phyloP scores from a whole-genome alignment of 2,329 filamentous ascomycete genomes.

The Talaromyces albobiverticillius region DNA sequence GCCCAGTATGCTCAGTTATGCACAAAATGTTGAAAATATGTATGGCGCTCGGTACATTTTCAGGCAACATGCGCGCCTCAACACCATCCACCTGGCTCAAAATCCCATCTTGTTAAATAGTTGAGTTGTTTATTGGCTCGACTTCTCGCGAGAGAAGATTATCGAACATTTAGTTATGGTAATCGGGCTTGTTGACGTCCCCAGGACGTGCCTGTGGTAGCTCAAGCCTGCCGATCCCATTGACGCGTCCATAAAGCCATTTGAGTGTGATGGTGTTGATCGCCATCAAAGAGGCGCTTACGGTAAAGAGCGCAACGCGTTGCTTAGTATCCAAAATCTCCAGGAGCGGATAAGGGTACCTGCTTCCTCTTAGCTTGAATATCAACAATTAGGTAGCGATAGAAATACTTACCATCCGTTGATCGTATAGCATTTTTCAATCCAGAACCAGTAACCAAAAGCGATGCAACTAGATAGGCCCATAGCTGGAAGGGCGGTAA shows the following conservation, averaged over 20 bases:
- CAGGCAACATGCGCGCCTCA: not conserved
- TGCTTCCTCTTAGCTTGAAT: constrained; percentile 30
- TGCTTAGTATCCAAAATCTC: constrained; percentile 63
- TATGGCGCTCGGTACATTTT: not conserved
- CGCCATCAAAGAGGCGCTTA: constrained; percentile 70
- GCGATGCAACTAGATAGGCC: constrained; percentile 51
- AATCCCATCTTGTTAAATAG: not conserved
- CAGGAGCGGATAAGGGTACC: constrained; percentile 87
- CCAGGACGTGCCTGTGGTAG: constrained; percentile 26
- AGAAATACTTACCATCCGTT: constrained; percentile 55
- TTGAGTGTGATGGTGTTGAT: constrained; percentile 66
- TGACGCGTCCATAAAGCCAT: constrained; percentile 61
- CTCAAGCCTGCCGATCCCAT: constrained; percentile 31
- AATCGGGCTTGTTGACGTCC: constrained; percentile 26
- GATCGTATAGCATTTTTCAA: constrained; percentile 57
- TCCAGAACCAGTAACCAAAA: constrained; percentile 63
- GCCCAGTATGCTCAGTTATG: not conserved
- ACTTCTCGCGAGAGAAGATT: not conserved
- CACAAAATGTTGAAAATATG: not conserved
- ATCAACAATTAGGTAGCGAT: not conserved
- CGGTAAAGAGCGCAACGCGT: constrained; percentile 65
- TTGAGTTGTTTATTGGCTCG: not conserved
- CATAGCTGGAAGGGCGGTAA: constrained; percentile 51
- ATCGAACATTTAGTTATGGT: constrained; percentile 1
- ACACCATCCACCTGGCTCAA: too few species aligned